Evolutionary conservation across 371 early-diverging fungal species (phyloP).

Genomic region (Basidiobolus meristosporus): DNA sequence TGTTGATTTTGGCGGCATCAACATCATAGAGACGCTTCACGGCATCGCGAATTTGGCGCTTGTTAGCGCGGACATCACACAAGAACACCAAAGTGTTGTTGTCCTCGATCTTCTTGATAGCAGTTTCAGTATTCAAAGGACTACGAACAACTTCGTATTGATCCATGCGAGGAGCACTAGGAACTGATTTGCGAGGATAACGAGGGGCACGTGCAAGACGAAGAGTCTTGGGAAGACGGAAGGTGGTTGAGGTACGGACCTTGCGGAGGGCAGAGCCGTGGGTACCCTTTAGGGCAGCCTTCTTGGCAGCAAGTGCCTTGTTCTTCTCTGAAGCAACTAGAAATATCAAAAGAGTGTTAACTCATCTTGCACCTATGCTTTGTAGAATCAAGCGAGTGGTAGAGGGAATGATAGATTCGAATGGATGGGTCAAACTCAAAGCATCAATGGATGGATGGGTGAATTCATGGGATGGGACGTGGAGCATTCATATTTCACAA

Average conservation of each 20-base stretch:
- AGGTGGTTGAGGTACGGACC: constrained; percentile 78
- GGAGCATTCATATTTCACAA: too few relatives aligned
- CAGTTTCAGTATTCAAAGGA: constrained; percentile 94
- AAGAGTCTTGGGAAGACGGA: constrained; percentile 92
- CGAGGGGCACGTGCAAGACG: constrained; percentile 69
- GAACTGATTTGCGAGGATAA: constrained; percentile 80
- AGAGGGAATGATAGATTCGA: too few relatives aligned
- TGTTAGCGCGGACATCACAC: too few relatives aligned
- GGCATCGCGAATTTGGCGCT: constrained; percentile 95
- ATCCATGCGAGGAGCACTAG: too few relatives aligned
- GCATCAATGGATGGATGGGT: too few relatives aligned
- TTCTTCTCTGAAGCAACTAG: constrained; percentile 11
- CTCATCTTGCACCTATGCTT: too few relatives aligned
- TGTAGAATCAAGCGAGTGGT: too few relatives aligned
- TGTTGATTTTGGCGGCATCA: constrained; percentile 90
- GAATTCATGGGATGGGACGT: too few relatives aligned
- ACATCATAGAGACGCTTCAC: constrained; percentile 93
- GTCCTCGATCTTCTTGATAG: constrained; percentile 98
- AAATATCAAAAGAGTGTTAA: too few relatives aligned
- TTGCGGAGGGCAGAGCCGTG: constrained; percentile 58
- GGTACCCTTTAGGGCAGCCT: constrained; percentile 87
- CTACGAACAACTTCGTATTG: too few relatives aligned
- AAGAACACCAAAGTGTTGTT: constrained; percentile 97
- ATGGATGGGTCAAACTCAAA: too few relatives aligned
- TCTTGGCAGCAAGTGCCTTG: constrained; percentile 56